phyloP scores from a whole-genome alignment of 2,329 filamentous ascomycete species.

The Trichoderma endophyticum region DNA sequence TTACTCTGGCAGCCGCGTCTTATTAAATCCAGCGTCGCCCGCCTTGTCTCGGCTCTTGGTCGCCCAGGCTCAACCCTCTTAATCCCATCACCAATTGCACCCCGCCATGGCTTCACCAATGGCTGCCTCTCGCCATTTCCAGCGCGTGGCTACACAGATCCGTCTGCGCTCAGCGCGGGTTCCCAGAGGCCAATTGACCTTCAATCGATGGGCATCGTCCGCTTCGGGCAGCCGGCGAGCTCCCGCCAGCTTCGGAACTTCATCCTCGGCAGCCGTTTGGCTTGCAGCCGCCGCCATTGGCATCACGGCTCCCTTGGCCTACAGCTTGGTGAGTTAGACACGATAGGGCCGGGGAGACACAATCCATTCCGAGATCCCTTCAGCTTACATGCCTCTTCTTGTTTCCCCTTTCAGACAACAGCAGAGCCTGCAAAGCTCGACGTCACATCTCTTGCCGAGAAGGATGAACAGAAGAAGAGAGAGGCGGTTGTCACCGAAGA shows the following conservation, averaged over 20 bases:
- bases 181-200: slow-evolving; percentile 28
- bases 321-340: slow-evolving; percentile 52
- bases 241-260: slow-evolving; percentile 22
- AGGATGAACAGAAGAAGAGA: slow-evolving; percentile 76
- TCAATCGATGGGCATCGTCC: slow-evolving; percentile 27
- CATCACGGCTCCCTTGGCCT: slow-evolving; percentile 51
- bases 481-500: slow-evolving; percentile 63
- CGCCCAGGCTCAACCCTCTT: neutral
- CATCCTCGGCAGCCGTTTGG: slow-evolving; percentile 26
- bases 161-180: slow-evolving; percentile 27
- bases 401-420: slow-evolving; percentile 34
- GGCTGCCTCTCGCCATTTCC: slow-evolving; percentile 32
- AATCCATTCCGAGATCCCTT: neutral
- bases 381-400: neutral
- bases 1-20: neutral
- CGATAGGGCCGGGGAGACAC: neutral
- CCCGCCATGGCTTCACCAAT: slow-evolving; percentile 22
- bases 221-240: slow-evolving; percentile 24
- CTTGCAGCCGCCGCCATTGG: slow-evolving; percentile 45
- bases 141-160: slow-evolving; percentile 32
- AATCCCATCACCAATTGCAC: neutral
- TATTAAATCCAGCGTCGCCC: slow-evolving; percentile 4
- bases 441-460: slow-evolving; percentile 72
- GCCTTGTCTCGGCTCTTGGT: neutral
- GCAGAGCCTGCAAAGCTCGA: slow-evolving; percentile 52